Evolutionary conservation across 768 basidiomycete species (phyloP), one percentile per base, ranked within the genome.

Genomic region (Naganishia onofrii): DNA sequence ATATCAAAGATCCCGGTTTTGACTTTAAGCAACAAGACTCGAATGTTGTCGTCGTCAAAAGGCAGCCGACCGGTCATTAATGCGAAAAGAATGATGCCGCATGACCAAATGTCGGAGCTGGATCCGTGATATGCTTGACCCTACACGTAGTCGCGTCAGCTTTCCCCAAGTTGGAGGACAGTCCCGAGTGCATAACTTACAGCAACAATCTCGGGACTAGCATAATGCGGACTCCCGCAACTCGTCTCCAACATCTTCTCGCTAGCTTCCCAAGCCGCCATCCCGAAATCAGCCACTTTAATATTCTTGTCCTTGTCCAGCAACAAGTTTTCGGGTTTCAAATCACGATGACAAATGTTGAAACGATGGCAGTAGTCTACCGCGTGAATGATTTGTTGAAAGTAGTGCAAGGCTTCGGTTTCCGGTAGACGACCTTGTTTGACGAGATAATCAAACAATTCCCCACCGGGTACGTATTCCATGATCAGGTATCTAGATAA

Each of bases 241-340:
- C 90, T 89, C 0, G 93, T 96, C 75, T 86, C 85, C 60, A 96
- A 84, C 79, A 88, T 78, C 19, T 84, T 82, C 64, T 81, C 81
- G 48, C 86, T 86, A 29, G 83, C 84, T 81, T 93, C 90, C 89
- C 91, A 93, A 38, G 90, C 90, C 3, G 93, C 93, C 91, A 96
- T 93, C n/a, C 94, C 93, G 78, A 96, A 94, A 82, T 97, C 94
- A 1, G 91, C 93, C 38, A 97, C 88, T 79, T 95, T 98, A 86
- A 97, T 88, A 56, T 92, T 93, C 72, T 85, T 86, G 75, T 91
- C 83, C 46, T 85, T 84, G 83, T 92, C 91, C 58, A 95, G 87
- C 64, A 98, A 84, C 34, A 98, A 84, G 78, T 96, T 98, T 80
- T 96, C 94, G 1, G 91, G 92, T 77, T 98, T 95, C 64, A 97